phyloP scores from a whole-genome alignment of 805 yeast genomes.

The Candida chilensis region DNA sequence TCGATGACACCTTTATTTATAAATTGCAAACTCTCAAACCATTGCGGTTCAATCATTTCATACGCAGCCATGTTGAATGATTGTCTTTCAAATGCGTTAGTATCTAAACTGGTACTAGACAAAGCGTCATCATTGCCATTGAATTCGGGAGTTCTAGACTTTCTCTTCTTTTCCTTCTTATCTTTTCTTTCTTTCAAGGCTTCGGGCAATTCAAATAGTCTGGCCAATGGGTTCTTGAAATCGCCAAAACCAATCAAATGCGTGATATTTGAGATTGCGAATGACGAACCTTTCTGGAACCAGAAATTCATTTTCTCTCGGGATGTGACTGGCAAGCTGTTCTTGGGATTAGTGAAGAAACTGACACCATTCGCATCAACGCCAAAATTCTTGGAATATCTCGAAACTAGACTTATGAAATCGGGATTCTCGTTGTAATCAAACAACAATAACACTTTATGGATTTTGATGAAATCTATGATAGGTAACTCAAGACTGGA shows the following conservation, averaged over 20 bases:
- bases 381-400: slow-evolving; percentile 62
- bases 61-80: slow-evolving; percentile 8
- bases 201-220: slow-evolving; percentile 62
- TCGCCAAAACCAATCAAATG: slow-evolving; percentile 77
- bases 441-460: slow-evolving; percentile 58
- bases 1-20: slow-evolving; percentile 59
- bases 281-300: slow-evolving; percentile 68
- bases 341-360: slow-evolving; percentile 46
- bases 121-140: slow-evolving; percentile 1
- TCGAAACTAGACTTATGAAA: slow-evolving; percentile 48
- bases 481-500: slow-evolving; percentile 51
- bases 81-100: slow-evolving; percentile 6
- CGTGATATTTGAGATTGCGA: slow-evolving; percentile 68
- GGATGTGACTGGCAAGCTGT: slow-evolving; percentile 13
- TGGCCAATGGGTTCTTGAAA: slow-evolving; percentile 67
- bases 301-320: slow-evolving; percentile 54
- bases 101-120: slow-evolving; percentile 5
- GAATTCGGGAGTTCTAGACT: slow-evolving; percentile 11
- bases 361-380: slow-evolving; percentile 54
- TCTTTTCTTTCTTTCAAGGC: slow-evolving; percentile 65
- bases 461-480: slow-evolving; percentile 56
- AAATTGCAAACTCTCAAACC: slow-evolving; percentile 49
- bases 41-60: slow-evolving; percentile 24
- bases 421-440: slow-evolving; percentile 44
- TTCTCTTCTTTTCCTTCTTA: slow-evolving; percentile 57